These are phyloP conservation scores for Fraxinus cuspidata DNA, from an alignment of 257 asterid genomes.

Conservation along the genomic window DNA sequence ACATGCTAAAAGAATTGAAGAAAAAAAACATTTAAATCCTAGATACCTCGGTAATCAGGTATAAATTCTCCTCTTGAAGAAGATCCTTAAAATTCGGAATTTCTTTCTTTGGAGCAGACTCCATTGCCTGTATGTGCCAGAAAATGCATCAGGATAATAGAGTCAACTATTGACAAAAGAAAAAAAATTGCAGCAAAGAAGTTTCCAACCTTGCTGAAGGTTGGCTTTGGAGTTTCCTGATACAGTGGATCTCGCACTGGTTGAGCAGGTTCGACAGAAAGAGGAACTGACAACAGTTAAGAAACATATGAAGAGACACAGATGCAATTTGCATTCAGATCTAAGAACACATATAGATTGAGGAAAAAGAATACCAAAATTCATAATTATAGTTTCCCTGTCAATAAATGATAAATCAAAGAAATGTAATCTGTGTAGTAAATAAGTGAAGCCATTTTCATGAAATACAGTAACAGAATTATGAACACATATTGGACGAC, in stretches of 20 bases:
- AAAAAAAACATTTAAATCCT: not conserved
- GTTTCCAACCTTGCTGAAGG: slow-evolving; percentile 60
- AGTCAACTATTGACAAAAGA: not conserved
- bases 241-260: slow-evolving; percentile 71
- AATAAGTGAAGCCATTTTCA: not conserved
- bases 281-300: slow-evolving; percentile 53
- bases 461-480: not conserved
- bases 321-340: not conserved
- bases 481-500: not conserved
- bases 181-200: slow-evolving; percentile 6
- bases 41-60: slow-evolving; percentile 80
- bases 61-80: slow-evolving; percentile 79
- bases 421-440: not conserved
- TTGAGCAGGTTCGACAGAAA: slow-evolving; percentile 58
- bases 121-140: slow-evolving; percentile 58
- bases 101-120: slow-evolving; percentile 69
- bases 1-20: not conserved
- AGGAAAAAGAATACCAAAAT: not conserved
- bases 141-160: slow-evolving; percentile 12
- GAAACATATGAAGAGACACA: not conserved
- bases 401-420: not conserved
- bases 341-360: not conserved
- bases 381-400: not conserved
- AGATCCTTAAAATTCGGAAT: slow-evolving; percentile 64
- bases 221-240: slow-evolving; percentile 74